Base-by-base conservation (phyloP, 805 yeast genomes). In the Saccharomycopsis sp. region DNA sequence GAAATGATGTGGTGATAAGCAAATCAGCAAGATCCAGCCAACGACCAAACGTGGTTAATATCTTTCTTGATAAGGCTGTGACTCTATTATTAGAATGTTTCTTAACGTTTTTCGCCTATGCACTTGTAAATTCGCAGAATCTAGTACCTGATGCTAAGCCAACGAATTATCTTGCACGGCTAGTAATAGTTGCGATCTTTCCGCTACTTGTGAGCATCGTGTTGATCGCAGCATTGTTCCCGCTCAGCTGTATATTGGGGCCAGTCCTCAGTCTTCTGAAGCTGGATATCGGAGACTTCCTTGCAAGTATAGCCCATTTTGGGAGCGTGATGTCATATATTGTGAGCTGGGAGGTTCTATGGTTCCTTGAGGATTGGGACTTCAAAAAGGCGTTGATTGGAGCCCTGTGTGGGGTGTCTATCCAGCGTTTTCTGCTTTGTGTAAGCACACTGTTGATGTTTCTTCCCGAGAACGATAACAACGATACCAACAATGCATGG, bases 241-340 rank as follows among this genome's bases (percentile, higher is more conserved):
- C 70, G 2, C 22, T 84, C 0, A 79, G 89, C 0, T 61, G 76
- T 14, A 53, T 77, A 1, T 47, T 77, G 8, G 87, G 86, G 0
- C 85, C 89, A 0, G 15, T 81, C 0, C 58, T 79, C 2, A 65
- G 75, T 12, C 55, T 50, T 17, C 7, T 85, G 75, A 44, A 44
- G 22, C 8, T 44, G 22, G 49, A 44, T 44, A 12, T 44, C 20
- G 49, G 49, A 3, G 49, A 44, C 22, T 44, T 44, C 12, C 22
- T 76, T 77, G 99, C 99, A 47, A 97, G 89, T 68, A 75, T 94
- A 71, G 97, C 98, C 20, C 99, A 94, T 70, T 97, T 97, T 75
- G 78, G 89, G 67, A 91, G 97, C 17, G 97, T 96, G 57, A 73
- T 96, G 67, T 78, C 90, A 64, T 96, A 93, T 78, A 76, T 94